Evolutionary conservation across 768 basidiomycete genomes (phyloP), one percentile per base, ranked within the genome.

Genomic region (Amanita rimosa): DNA sequence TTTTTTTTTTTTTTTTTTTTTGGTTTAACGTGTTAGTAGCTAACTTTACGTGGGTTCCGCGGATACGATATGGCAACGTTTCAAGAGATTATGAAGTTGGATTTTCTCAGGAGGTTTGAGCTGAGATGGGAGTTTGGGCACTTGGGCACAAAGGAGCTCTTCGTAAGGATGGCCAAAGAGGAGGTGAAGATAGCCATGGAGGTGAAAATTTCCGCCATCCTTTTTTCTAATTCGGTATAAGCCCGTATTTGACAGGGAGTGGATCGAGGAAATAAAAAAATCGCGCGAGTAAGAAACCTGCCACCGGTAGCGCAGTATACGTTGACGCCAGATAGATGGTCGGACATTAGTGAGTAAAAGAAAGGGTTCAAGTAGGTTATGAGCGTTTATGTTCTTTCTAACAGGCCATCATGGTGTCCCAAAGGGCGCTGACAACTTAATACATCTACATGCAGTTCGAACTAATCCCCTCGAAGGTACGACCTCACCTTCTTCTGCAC

Each of bases 101-200:
- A 62, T 44, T 46, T 45, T 1, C 44, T 47, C 26, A 48, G 53
- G 16, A 54, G 55, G 2, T 67, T 64, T 47, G 58, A 60, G 35
- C 38, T 55, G n/a, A 41, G 59, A 34, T 54, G 59, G 11, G 64
- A 67, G 17, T 53, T 59, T 4, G 31, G 54, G 27, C 58, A 59
- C 9, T 14, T 38, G 8, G 26, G 54, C 22, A 14, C 46, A 9
- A 58, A 60, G 13, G 35, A 56, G 16, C 55, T 52, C 48, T 66
- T 62, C 61, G 59, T 64, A 29, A 56, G 64, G 22, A 22, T 47
- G 17, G 55, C 59, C 5, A 57, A 41, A 29, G 16, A 11, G 16
- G 50, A 50, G n/a, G 62, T 63, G 36, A n/a, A n/a, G n/a, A 64
- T 60, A 10, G 55, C 55, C 5, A 59, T 64, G 33, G 9, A 58